phyloP scores from a whole-genome alignment of 2,329 filamentous ascomycete species.

The Akanthomyces lecanii region DNA sequence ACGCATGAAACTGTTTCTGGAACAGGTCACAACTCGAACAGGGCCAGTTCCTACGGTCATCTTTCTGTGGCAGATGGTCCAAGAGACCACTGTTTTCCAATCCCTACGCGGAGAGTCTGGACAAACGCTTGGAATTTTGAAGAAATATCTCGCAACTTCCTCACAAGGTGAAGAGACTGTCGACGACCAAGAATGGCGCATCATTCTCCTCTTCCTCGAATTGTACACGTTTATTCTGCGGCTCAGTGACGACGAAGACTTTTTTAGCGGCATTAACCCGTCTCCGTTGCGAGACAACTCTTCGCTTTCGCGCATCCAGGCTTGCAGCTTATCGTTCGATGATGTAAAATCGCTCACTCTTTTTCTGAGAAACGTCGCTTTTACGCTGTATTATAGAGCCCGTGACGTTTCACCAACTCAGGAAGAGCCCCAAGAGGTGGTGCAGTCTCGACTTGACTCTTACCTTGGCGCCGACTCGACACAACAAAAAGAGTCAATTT shows the following conservation, averaged over 20 bases:
- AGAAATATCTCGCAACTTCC: slow-evolving; percentile 28
- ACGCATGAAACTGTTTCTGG: slow-evolving; percentile 84
- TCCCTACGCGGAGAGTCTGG: slow-evolving; percentile 30
- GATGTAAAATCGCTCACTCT: slow-evolving; percentile 72
- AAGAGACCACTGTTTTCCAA: slow-evolving; percentile 38
- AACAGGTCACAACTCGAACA: slow-evolving; percentile 30
- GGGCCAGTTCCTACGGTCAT: slow-evolving; percentile 57
- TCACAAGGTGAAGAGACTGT: slow-evolving; percentile 20
- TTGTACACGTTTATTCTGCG: slow-evolving; percentile 90
- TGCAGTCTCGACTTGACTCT: slow-evolving; percentile 27
- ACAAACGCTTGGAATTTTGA: slow-evolving; percentile 26
- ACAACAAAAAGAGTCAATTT: slow-evolving; percentile 7
- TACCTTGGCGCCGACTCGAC: slow-evolving; percentile 25
- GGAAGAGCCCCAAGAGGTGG: slow-evolving; percentile 21
- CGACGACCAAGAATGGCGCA: slow-evolving; percentile 68
- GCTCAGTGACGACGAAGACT: slow-evolving; percentile 95
- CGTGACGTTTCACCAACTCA: slow-evolving; percentile 49
- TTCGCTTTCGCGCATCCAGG: slow-evolving; percentile 47
- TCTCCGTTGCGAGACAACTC: slow-evolving; percentile 34
- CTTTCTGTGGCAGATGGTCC: slow-evolving; percentile 73
- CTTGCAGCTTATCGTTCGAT: slow-evolving; percentile 63
- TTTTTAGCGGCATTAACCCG: slow-evolving; percentile 60
- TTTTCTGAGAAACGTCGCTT: slow-evolving; percentile 88
- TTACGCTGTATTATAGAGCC: slow-evolving; percentile 81
- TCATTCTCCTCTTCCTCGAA: slow-evolving; percentile 86